Evolutionary conservation across 2,329 filamentous ascomycete genomes (phyloP), one percentile per base, ranked within the genome.

Genomic region (Alternaria sp.): DNA sequence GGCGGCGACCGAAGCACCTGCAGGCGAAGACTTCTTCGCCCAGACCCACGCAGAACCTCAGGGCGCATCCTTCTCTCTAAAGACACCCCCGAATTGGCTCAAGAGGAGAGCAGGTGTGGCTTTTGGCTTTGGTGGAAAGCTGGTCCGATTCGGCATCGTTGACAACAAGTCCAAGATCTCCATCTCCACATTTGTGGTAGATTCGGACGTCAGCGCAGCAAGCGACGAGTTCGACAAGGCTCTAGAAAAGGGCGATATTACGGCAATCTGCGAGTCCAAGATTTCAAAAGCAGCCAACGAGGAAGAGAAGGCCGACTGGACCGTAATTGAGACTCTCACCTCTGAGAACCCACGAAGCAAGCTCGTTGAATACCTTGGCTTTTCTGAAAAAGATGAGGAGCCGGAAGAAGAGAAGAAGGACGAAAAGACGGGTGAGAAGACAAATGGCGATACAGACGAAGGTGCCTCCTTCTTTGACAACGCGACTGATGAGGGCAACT

Each of bases 11-110:
- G 84, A 87, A 70, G 87, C 87, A 51, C 80, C 95, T 31, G 92
- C 97, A 72, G 93, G 91, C 46, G 95, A 97, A 72, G 95, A 98
- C 72, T 99, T 99, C 82, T 99, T 99, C 73, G 90, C 91, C 13
- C 93, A 92, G 63, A 94, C 93, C 10, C 93, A 97, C 76, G 91
- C 89, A 6, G 92, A 97, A 72, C 92, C 94, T 3, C 93, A 97
- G 77, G 91, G 89, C 23, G 91, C 91, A 26, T 93, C 91, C 2
- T 99, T 98, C 82, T 92, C 92, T 2, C 82, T 99, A 42, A 82
- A 84, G 48, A 93, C 92, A 73, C 89, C 95, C 1, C 96, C 95
- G 0, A 93, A 89, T 68, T 99, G 95, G 95, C 84, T 95, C 40
- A 89, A 96, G 78, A 86, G 90, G 54, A 93, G 94, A 2, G 86